Evolutionary conservation across 768 basidiomycete genomes (phyloP), one percentile per base, ranked within the genome.

Genomic region (Astraeus odoratus): DNA sequence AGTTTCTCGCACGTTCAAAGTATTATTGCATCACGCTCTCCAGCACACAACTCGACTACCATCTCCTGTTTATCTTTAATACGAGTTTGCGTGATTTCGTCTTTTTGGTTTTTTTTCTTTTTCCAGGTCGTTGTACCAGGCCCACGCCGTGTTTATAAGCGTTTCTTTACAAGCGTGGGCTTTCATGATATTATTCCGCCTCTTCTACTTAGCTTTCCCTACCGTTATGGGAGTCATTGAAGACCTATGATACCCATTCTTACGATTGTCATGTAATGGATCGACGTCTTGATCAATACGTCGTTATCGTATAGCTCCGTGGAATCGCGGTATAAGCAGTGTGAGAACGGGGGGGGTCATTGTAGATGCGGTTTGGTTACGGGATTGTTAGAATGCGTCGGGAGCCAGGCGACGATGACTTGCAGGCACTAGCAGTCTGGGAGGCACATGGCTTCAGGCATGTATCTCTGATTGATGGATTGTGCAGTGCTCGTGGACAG

Each of bases 11-110:
- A 56, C 52, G 40, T 34, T 48, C 47, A 44, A 27, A 50, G 45
- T 48, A 49, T 44, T 36, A 46, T 51, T 42, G 51, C 64, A 58
- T 54, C 57, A 54, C 48, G 49, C 50, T 44, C 46, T 26, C 33
- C 44, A 49, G 23, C 45, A 52, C 44, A 53, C 50, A 36, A 54
- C 48, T 62, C 59, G 55, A 25, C 48, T 55, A 53, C 37, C 22
- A 53, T 43, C 51, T 48, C 8, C 46, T n/a, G 30, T 30, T 34
- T 25, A 42, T 48, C 34, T 20, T 48, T 46, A 50, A 39, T 41
- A 48, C 39, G 39, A 23, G 22, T 41, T 20, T 30, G 15, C 16
- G 16, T 41, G 35, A 13, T 37, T 31, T 26, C 40, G 18, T n/a
- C 27, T 44, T n/a, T n/a, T n/a, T n/a, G n/a, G n/a, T n/a, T 43